Conservation (phyloP, 345 rosid species). For the Cochlearia excelsa region DNA sequence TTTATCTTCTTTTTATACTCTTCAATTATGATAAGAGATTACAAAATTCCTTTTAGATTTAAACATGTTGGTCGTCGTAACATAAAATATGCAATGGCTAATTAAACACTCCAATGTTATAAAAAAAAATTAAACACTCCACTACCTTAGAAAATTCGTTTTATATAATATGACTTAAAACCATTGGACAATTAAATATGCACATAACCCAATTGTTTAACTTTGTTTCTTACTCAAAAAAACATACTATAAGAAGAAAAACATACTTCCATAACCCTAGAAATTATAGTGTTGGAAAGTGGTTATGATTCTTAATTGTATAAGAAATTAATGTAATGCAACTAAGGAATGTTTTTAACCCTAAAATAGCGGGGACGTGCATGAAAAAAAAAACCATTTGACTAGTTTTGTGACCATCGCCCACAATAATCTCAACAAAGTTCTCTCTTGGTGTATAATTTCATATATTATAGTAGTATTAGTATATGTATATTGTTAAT, state of each 20-base stretch:
- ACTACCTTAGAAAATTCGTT: too few relatives aligned
- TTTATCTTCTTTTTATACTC: not conserved
- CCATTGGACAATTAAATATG: not conserved
- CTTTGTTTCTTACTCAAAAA: not conserved
- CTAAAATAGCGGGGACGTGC: slow-evolving; percentile 35
- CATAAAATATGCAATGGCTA: not conserved
- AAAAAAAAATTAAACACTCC: too few relatives aligned
- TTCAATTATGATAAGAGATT: not conserved
- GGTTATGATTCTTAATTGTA: slow-evolving; percentile 33
- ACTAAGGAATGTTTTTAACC: slow-evolving; percentile 39
- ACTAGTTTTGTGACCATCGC: slow-evolving; percentile 34
- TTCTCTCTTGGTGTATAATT: slow-evolving; percentile 23
- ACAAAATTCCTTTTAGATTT: not conserved
- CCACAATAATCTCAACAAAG: slow-evolving; percentile 23
- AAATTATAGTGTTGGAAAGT: slow-evolving; percentile 26
- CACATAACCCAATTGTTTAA: not conserved
- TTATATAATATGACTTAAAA: too few relatives aligned
- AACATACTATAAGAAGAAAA: slow-evolving; percentile 30
- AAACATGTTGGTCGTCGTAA: not conserved
- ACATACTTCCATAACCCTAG: slow-evolving; percentile 33
- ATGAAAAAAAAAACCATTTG: slow-evolving; percentile 31
- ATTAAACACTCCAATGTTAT: too few relatives aligned
- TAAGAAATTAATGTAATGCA: slow-evolving; percentile 32
- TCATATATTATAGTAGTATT: slow-evolving; percentile 9
- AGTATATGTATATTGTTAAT: not conserved